phyloP scores from a whole-genome alignment of 208 protist species.

The Acanthamoeba healyi region DNA sequence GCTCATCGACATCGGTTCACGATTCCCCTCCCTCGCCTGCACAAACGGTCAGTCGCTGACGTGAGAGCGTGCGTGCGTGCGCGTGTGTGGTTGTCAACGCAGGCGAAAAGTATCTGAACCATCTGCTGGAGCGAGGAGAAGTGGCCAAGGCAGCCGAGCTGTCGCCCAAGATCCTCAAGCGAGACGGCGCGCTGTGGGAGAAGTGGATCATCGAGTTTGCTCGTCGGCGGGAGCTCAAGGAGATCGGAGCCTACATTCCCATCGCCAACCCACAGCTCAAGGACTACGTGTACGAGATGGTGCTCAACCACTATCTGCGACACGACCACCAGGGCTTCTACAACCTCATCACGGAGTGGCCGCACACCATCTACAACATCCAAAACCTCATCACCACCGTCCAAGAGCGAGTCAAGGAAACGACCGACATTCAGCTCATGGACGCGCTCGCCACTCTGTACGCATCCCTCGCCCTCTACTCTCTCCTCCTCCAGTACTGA shows the following conservation, averaged over 20 bases:
- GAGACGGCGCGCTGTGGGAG: conserved; percentile 87
- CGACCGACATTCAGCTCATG: conserved; percentile 76
- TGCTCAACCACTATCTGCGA: conserved; percentile 79
- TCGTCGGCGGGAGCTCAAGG: conserved; percentile 76
- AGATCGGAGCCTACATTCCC: conserved; percentile 88
- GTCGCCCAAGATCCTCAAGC: conserved; percentile 82
- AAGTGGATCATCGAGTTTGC: conserved; percentile 88
- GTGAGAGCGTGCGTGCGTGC: not conserved
- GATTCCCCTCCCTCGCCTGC: not conserved
- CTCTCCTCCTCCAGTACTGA: not conserved
- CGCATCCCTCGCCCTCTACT: not conserved
- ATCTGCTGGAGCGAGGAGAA: conserved; percentile 75
- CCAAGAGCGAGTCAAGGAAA: conserved; percentile 66
- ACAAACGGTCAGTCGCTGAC: not conserved
- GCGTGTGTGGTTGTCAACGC: not conserved
- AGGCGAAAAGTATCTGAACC: conserved; percentile 81
- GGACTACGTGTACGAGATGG: conserved; percentile 84
- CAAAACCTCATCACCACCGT: conserved; percentile 82
- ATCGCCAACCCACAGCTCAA: conserved; percentile 82
- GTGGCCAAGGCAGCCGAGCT: conserved; percentile 84
- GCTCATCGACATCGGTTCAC: conserved; percentile 80
- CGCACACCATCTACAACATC: conserved; percentile 85
- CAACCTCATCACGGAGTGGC: conserved; percentile 82
- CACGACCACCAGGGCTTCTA: conserved; percentile 32
- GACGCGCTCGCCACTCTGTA: conserved; percentile 84